Base-by-base conservation (phyloP, 495 filamentous ascomycete genomes). In the Aspergillus steynii region DNA sequence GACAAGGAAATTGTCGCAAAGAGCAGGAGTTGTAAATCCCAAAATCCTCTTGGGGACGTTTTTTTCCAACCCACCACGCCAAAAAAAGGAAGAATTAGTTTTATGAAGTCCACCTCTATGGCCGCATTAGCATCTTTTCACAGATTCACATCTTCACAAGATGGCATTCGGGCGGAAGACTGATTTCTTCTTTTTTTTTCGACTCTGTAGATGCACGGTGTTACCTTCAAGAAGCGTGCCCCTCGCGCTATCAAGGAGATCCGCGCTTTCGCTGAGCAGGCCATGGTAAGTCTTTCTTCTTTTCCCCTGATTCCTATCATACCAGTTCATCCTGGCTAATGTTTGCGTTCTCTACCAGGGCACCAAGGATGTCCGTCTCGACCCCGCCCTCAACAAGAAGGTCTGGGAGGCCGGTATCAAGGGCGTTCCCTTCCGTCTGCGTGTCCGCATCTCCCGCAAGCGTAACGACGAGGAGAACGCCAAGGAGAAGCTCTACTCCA, bases 391-490 rank as follows among this genome's bases (percentile, higher is more conserved):
- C 66, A 99, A 99, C 88, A 99, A 99, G 90, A 97, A 99, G 86
- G 94, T 99, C 80, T 99, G 95, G 95, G 96, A 99, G 81, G 85
- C 90, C 74, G 95, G 95, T 78, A 87, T 99, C 83, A 97, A 97
- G 87, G 96, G 96, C 73, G 93, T 96, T 65, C 92, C 93, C 56
- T 98, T 89, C 89, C 87, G 95, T 78, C 85, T 99, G 65, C 93
- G 95, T 71, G 85, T 99, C 71, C 91, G 96, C 82, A 96, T 99
- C 83, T 96, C 92, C 68, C 91, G 95, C 77, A 95, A 96, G 88
- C 93, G 95, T 86, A 99, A 99, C 85, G 95, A 99, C 77, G 95
- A 99, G 85, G 95, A 99, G 83, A 92, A 90, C 70, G 94, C 95
- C 71, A 95, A 95, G 86, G 88, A 99, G 86, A 94, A 90, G 84